Evolutionary conservation across 1,284 basidiomycete genomes (phyloP), one percentile per base, ranked within the genome.

Genomic region (Pascua sp.): DNA sequence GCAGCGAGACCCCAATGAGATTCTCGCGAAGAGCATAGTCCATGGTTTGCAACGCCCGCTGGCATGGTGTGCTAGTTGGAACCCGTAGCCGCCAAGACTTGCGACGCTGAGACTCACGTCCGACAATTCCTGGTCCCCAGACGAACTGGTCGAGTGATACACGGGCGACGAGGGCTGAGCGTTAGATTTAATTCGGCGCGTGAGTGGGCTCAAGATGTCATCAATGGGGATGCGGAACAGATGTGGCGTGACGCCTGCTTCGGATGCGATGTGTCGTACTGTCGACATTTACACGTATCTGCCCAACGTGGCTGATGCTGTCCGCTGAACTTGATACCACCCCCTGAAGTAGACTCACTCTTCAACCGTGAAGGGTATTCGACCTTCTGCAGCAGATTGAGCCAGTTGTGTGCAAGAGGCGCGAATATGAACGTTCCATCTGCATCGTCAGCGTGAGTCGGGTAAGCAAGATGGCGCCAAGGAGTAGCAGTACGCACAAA

Each of bases 71-170:
- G 24, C 7, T 32, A 32, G 4, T 32, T 32, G 24, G 24, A 32
- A 32, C 24, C 3, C 7, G 24, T 3, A 7, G 24, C 24, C 4
- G 24, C 7, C 4, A 32, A 32, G 24, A 32, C 43, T 44, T 16
- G 16, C 17, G 15, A 11, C 12, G 43, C 43, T 16, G 12, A n/a
- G 24, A 58, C 60, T 49, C 37, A 62, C 60, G 42, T 11, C 41
- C 53, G 0, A 63, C 62, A 48, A 60, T 63, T 43, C 57, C 60
- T 10, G 62, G 62, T 3, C 59, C 62, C 62, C 62, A 63, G 8
- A 63, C 24, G 15, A 42, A 41, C 38, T 63, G 62, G 51, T 63
- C 62, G 16, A 63, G 49, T 11, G 45, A 40, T 4, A 63, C 42
- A 4, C 52, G 49, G 5, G 56, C 44, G 9, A 42, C 47, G 11